These are phyloP conservation scores for Lipomyces yarrowii DNA, from an alignment of 1,139 yeast species.

Conservation along the genomic window DNA sequence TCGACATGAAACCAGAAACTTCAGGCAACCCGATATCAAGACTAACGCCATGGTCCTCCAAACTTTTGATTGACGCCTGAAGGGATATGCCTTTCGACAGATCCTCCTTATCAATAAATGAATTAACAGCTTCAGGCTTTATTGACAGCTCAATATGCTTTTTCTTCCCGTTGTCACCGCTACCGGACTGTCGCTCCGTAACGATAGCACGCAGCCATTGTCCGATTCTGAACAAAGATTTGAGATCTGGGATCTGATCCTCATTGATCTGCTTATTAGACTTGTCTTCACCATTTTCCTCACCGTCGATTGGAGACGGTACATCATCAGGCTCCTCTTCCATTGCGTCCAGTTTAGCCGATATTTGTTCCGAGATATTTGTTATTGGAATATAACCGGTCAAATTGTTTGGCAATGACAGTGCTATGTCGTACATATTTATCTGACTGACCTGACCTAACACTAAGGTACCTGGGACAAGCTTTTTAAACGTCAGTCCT, in stretches of 20 bases:
- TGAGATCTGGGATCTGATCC: slow-evolving; percentile 55
- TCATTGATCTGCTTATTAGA: slow-evolving; percentile 42
- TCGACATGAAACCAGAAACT: slow-evolving; percentile 73
- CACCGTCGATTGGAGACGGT: slow-evolving; percentile 44
- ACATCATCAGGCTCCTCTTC: slow-evolving; percentile 52
- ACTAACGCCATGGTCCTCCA: slow-evolving; percentile 91
- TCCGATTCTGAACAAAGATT: slow-evolving; percentile 62
- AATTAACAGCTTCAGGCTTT: slow-evolving; percentile 75
- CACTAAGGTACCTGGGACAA: slow-evolving; percentile 70
- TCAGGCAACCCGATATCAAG: slow-evolving; percentile 65
- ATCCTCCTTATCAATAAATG: slow-evolving; percentile 64
- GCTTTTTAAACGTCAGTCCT: slow-evolving; percentile 59
- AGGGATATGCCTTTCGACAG: slow-evolving; percentile 61
- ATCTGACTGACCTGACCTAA: slow-evolving; percentile 74
- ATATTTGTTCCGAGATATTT: slow-evolving; percentile 66
- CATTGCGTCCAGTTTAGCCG: slow-evolving; percentile 57
- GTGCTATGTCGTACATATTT: slow-evolving; percentile 61
- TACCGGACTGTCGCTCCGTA: slow-evolving; percentile 35
- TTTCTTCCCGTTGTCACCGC: slow-evolving; percentile 38
- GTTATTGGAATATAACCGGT: slow-evolving; percentile 81
- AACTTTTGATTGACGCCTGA: slow-evolving; percentile 75
- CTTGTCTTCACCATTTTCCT: slow-evolving; percentile 39
- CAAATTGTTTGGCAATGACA: slow-evolving; percentile 81
- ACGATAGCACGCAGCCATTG: slow-evolving; percentile 87
- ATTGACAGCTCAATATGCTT: slow-evolving; percentile 72